Percentiles rank a stretch among this genome's conserved stretches.
Conservation (phyloP, 768 basidiomycete genomes). For the Termitomyces sp. region DNA sequence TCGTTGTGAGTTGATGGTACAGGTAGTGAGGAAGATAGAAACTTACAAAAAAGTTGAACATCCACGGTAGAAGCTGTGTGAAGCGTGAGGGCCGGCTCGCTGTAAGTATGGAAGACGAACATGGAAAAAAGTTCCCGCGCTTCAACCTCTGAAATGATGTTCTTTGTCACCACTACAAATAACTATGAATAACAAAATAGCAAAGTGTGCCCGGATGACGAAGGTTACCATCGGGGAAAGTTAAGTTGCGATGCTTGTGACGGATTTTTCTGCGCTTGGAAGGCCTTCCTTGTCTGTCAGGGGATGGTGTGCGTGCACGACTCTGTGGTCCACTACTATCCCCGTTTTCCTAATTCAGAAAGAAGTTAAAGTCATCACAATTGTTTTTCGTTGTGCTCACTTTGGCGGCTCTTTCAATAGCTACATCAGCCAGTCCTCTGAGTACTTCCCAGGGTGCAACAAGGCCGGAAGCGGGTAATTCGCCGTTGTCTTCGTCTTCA, state of each 20-base stretch:
- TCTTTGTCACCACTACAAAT: conserved; percentile 72
- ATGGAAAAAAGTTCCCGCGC: conserved; percentile 84
- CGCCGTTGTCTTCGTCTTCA: conserved; percentile 80
- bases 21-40: conserved; percentile 14
- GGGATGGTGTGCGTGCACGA: conserved; percentile 67
- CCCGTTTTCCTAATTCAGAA: conserved; percentile 58
- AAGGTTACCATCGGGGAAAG: conserved; percentile 70
- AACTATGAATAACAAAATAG: conserved; percentile 8
- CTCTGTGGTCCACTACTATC: conserved; percentile 73
- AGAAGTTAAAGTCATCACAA: conserved; percentile 8
- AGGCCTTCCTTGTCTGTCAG: conserved; percentile 64
- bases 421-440: conserved; percentile 75
- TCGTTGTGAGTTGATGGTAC: background rate
- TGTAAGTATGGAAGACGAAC: conserved; percentile 34
- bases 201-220: background rate
- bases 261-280: conserved; percentile 67
- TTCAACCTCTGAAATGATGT: conserved; percentile 73
- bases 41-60: conserved; percentile 74
- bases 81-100: conserved; percentile 11
- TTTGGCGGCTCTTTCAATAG: conserved; percentile 73
- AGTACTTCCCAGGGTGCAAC: conserved; percentile 87
- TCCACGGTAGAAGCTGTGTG: conserved; percentile 79
- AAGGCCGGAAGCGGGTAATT: conserved; percentile 74
- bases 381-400: conserved; percentile 29
- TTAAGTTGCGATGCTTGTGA: conserved; percentile 54